Evolutionary conservation across 2,329 filamentous ascomycete genomes (phyloP).

Genomic region (Talaromyces atroroseus): DNA sequence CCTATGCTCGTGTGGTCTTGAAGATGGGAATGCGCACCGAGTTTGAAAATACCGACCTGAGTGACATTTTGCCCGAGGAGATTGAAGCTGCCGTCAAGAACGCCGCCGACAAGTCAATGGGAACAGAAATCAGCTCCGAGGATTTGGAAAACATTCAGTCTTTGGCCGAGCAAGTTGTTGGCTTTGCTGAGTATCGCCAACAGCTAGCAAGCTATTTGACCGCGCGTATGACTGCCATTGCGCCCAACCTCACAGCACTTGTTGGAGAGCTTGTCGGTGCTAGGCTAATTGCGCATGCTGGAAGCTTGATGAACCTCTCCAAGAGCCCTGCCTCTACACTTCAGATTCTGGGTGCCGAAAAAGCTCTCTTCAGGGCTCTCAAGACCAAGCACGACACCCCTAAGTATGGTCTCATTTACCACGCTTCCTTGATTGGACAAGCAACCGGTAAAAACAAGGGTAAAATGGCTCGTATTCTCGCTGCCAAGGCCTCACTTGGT

Average conservation of each 20-base stretch:
- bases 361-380: constrained; percentile 93
- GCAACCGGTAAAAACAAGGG: constrained; percentile 98
- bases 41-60: constrained; percentile 69
- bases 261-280: constrained; percentile 92
- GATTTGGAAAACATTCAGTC: constrained; percentile 90
- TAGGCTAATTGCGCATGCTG: constrained; percentile 87
- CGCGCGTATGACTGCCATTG: constrained; percentile 92
- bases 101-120: constrained; percentile 95
- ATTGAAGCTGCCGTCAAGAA: constrained; percentile 88
- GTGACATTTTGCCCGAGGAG: constrained; percentile 90
- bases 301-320: constrained; percentile 88
- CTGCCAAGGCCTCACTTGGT: constrained; percentile 88
- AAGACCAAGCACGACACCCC: constrained; percentile 99
- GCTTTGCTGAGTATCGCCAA: constrained; percentile 82
- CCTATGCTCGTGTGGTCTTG: constrained; percentile 83
- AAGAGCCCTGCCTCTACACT: constrained; percentile 94
- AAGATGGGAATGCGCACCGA: constrained; percentile 85
- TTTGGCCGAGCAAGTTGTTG: constrained; percentile 87
- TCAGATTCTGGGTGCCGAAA: constrained; percentile 97
- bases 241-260: constrained; percentile 88
- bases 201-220: constrained; percentile 85
- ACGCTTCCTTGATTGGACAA: constrained; percentile 90
- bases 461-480: constrained; percentile 95
- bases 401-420: constrained; percentile 94
- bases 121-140: constrained; percentile 88